Base-by-base conservation (phyloP, 371 early-diverging fungal species). In the Apophysomyces trapeziformis region DNA sequence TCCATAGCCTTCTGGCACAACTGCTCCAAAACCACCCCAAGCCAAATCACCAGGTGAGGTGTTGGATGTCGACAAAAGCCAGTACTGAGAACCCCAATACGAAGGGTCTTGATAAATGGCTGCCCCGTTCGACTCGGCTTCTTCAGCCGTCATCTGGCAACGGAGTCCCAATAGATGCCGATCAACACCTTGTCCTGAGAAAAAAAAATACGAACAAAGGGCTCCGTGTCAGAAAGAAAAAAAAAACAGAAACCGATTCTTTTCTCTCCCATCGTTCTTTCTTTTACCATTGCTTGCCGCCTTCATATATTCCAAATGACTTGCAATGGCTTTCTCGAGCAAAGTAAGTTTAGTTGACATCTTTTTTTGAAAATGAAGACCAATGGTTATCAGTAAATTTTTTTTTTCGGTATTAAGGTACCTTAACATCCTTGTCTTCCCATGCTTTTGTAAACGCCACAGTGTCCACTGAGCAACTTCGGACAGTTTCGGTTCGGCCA, bases 401-500 rank as follows among this genome's bases (percentile, higher is more conserved):
- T 38, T 38, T 45, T 21, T 63, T 63, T 43, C 5, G 7, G 37
- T 12, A 63, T 46, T 68, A 26, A 26, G 32, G 32, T 70, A 74
- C 79, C 61, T 73, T 74, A 47, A 76, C 64, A 72, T 80, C 73
- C 50, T 74, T 74, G 65, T 90, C 81, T 14, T 86, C 82, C 87
- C 95, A 92, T 7, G 85, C 83, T 57, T 85, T 76, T 39, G 89
- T 86, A 71, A 92, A 96, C 0, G 82, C 89, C 35, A 82, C 79
- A 1, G 86, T 76, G 11, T 92, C 95, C 0, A 70, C 63, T 8
- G 89, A 87, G 26, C 90, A 83, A 2, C 90, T 82, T 14, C 96
- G 87, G 9, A 88, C 89, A 1, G 95, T 95, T 68, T 95, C 96
- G 5, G 96, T 96, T 38, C 97, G 86, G 39, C 97, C 96, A 43